These are phyloP conservation scores for Haberlea rhodopensis DNA, from an alignment of 257 asterid species.

Conservation along the genomic window DNA sequence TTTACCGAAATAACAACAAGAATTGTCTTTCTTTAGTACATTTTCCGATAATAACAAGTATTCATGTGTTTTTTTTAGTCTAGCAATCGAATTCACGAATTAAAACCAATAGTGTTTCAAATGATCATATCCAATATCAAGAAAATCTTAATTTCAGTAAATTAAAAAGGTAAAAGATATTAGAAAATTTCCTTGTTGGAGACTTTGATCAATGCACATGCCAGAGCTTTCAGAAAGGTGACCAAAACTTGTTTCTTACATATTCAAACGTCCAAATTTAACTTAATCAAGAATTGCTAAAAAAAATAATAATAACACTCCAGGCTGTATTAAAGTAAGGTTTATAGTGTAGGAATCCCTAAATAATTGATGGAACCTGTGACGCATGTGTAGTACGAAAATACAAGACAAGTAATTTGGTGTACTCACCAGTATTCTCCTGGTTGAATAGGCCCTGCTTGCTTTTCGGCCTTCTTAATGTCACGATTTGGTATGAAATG, in stretches of 20 bases:
- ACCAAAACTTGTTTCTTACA: background rate
- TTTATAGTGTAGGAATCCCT: background rate
- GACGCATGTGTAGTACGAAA: background rate
- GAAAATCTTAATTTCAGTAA: background rate
- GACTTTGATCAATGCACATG: background rate
- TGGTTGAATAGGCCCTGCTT: conserved; percentile 85
- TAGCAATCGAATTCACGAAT: conserved; percentile 12
- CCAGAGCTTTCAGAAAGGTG: background rate
- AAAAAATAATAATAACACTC: background rate
- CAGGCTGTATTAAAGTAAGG: background rate
- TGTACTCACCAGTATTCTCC: conserved; percentile 81
- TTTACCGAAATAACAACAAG: background rate
- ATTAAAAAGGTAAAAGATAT: background rate
- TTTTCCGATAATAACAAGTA: background rate
- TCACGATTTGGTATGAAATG: conserved; percentile 55
- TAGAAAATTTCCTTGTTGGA: background rate
- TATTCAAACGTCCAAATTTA: background rate
- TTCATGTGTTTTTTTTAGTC: background rate
- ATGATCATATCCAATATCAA: background rate
- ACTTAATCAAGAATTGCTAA: background rate
- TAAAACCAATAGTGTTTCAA: conserved; percentile 9
- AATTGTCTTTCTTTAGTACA: background rate
- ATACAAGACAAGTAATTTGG: conserved; percentile 14
- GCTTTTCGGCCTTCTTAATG: conserved; percentile 83
- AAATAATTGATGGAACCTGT: background rate